Percentiles rank a stretch among this genome's conserved stretches.
These are phyloP conservation scores for Diaporthe eres DNA, from an alignment of 2,329 filamentous ascomycete genomes.

Conservation along the genomic window DNA sequence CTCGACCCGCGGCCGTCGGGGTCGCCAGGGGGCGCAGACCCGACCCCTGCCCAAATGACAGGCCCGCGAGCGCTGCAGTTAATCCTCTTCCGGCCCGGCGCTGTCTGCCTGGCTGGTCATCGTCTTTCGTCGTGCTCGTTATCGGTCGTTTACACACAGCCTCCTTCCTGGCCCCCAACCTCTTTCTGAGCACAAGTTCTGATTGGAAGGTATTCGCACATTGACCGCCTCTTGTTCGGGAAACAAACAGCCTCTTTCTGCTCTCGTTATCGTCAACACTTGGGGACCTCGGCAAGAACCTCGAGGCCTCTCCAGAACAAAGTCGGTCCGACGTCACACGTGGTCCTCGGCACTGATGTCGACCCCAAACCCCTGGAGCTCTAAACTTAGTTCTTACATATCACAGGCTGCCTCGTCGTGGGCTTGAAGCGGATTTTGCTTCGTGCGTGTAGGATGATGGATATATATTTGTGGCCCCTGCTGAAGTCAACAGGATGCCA, in stretches of 20 bases:
- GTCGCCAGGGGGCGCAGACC: constrained; percentile 7
- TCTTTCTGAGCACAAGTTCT: neutral
- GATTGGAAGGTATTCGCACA: constrained; percentile 12
- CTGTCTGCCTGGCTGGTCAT: neutral
- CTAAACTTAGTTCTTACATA: constrained; percentile 28
- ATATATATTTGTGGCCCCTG: constrained; percentile 12
- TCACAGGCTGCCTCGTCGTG: constrained; percentile 15
- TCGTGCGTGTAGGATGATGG: too few relatives aligned
- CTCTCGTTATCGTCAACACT: neutral
- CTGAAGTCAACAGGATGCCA: neutral
- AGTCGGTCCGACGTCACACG: neutral
- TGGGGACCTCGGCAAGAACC: neutral
- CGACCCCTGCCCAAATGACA: constrained; percentile 15
- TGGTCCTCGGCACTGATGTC: neutral
- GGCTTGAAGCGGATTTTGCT: neutral
- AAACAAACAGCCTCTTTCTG: neutral
- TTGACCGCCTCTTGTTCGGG: neutral
- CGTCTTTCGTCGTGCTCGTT: constrained; percentile 9
- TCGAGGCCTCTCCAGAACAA: neutral
- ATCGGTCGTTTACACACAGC: constrained; percentile 8
- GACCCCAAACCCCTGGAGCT: neutral
- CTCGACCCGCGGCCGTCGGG: neutral
- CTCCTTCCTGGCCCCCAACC: constrained; percentile 2
- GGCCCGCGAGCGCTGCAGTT: neutral
- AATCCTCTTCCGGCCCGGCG: neutral